These are phyloP conservation scores for Coccinonectria pachysandricola DNA, from an alignment of 2,329 filamentous ascomycete species.

Conservation along the genomic window DNA sequence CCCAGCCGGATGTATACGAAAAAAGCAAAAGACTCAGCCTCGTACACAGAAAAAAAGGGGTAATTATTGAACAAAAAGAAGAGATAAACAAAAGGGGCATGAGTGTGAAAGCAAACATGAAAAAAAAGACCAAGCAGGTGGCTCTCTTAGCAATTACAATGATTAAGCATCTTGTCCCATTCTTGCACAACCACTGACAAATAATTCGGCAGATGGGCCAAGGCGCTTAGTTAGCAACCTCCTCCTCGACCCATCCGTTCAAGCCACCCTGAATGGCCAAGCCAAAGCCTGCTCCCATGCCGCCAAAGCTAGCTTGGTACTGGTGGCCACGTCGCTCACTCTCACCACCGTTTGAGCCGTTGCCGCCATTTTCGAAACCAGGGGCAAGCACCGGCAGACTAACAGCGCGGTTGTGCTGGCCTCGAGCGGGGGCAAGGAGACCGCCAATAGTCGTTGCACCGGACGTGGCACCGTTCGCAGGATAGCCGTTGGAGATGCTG, in stretches of 20 bases:
- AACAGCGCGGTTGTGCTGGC: conserved; percentile 69
- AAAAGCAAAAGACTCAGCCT: conserved; percentile 16
- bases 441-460: conserved; percentile 64
- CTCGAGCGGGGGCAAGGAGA: conserved; percentile 60
- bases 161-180: too few species aligned
- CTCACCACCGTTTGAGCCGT: conserved; percentile 38
- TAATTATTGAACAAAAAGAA: conserved; percentile 22
- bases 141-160: conserved; percentile 30
- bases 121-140: conserved; percentile 17
- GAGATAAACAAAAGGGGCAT: conserved; percentile 8
- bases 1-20: conserved; percentile 10
- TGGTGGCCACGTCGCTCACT: conserved; percentile 54
- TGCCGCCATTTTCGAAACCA: conserved; percentile 50
- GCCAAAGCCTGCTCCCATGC: conserved; percentile 49
- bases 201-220: too few species aligned
- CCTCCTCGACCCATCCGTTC: conserved; percentile 60
- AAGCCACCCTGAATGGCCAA: conserved; percentile 53
- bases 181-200: too few species aligned
- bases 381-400: conserved; percentile 68
- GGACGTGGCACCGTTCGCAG: conserved; percentile 39
- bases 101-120: conserved; percentile 15
- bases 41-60: conserved; percentile 22
- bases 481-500: conserved; percentile 55
- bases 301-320: conserved; percentile 53
- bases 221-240: conserved; percentile 44